Evolutionary conservation across 768 basidiomycete genomes (phyloP), one percentile per base, ranked within the genome.

Genomic region (Kwoniella dendrophila): DNA sequence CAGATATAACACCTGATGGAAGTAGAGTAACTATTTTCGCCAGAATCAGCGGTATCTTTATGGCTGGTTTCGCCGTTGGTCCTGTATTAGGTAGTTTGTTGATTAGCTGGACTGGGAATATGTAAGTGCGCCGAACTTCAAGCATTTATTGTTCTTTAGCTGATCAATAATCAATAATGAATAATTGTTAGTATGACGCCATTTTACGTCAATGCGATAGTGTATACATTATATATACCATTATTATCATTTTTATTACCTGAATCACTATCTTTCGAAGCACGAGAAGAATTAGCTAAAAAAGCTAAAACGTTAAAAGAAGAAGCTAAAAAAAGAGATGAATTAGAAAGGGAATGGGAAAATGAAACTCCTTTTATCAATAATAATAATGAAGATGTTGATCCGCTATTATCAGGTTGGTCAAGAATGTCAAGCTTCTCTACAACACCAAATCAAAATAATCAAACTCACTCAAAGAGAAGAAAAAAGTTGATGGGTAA

Each of bases 41-140:
- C 0, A 76, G 88, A 32, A 84, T 92, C 51, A 84, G 86, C 59
- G 92, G 92, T 2, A 85, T 90, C 57, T 83, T 88, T 48, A 90
- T 86, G 80, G 77, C 87, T 34, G 92, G 92, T 4, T 82, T 93
- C 57, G 86, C 92, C 0, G 69, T 86, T 1, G 92, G 92, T 0
- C 92, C 92, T 27, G 84, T 86, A 75, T 83, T 93, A 57, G 82
- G 87, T 26, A 83, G 85, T 52, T 60, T 89, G 34, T 72, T 90
- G 40, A 85, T 92, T 71, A 83, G 80, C 34, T 68, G 78, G 24
- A 88, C 87, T 2, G 70, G 72, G 12, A 71, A 78, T 64, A 74
- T 80, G 73, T 78, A 38, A 60, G 74, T 61, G 1, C n/a, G n/a
- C n/a, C n/a, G n/a, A n/a, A n/a, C n/a, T n/a, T n/a, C n/a, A n/a